Evolutionary conservation across 2,329 filamentous ascomycete genomes (phyloP), one percentile per base, ranked within the genome.

Genomic region (Aspergillus pseudotamarii): DNA sequence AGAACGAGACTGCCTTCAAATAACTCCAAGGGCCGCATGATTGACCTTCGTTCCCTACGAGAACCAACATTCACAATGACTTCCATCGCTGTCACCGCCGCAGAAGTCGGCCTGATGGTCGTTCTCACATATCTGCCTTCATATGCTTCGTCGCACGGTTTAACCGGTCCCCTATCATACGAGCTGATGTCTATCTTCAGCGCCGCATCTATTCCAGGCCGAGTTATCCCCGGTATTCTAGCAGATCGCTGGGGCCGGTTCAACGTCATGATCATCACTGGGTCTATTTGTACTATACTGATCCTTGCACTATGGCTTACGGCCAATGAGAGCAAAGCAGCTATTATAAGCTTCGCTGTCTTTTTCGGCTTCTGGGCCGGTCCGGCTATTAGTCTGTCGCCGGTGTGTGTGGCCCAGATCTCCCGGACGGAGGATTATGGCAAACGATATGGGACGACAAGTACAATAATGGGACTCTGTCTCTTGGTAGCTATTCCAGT

Each of bases 331-430:
- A 68, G 66, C 32, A 58, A 59, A 10, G 68, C 69, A 1, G 61
- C 65, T 8, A 67, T 75, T 10, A 66, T 76, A 10, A 64, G 59
- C 12, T 76, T 66, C 34, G 67, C 70, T 0, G 64, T 70, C 0
- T 61, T 76, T 0, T 76, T 66, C 32, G 67, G 67, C 9, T 66
- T 67, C 30, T 69, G 60, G 64, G 69, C 65, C 19, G 72, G 73
- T 6, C 60, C 72, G 11, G 67, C 66, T 6, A 69, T 75, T 26
- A 72, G 69, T 32, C 59, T 76, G 14, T 66, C 71, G 2, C 74
- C 74, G 11, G 72, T 74, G 6, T 75, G 72, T 58, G 65, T 76
- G 9, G 65, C 67, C 5, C 73, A 75, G 48, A 64, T 76, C 5
- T 75, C 69, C 32, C 62, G 64, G 30, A 73, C 69, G 1, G 68